Evolutionary conservation across 441 rosid species (phyloP).

Genomic region (Euphorbia schlechtendalii): DNA sequence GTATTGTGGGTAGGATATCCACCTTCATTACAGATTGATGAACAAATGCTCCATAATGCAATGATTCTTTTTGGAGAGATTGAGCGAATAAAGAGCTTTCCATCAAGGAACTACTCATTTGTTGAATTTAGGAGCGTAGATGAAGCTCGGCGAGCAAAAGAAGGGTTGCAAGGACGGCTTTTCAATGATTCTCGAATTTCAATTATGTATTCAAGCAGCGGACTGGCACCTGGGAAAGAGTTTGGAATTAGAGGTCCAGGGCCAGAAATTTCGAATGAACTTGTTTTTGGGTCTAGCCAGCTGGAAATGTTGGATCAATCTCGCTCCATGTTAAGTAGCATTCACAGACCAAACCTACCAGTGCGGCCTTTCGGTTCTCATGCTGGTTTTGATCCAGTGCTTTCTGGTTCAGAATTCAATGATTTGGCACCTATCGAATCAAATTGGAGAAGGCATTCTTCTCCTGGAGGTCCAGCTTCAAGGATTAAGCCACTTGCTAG

Average conservation of each 20-base stretch:
- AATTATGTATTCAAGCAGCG: conserved; percentile 74
- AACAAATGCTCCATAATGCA: conserved; percentile 90
- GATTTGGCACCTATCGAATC: too few species aligned
- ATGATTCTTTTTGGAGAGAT: conserved; percentile 98
- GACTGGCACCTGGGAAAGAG: conserved; percentile 54
- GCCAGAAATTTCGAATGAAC: conserved; percentile 31
- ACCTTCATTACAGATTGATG: conserved; percentile 80
- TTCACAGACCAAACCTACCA: conserved; percentile 37
- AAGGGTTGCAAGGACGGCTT: conserved; percentile 86
- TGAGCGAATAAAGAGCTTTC: conserved; percentile 80
- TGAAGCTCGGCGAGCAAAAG: conserved; percentile 93
- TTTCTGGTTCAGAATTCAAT: conserved; percentile 41
- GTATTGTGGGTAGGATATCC: conserved; percentile 93
- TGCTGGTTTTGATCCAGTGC: conserved; percentile 45
- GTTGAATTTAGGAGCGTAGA: conserved; percentile 91
- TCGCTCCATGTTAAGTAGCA: too few species aligned
- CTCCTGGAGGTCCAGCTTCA: conserved; percentile 51
- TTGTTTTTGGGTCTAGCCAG: conserved; percentile 34
- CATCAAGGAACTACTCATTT: conserved; percentile 75
- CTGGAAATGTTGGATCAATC: too few species aligned
- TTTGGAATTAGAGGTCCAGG: conserved; percentile 47
- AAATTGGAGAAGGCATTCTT: conserved; percentile 76
- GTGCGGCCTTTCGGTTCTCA: conserved; percentile 45
- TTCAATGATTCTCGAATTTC: conserved; percentile 88
- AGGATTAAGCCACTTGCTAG: conserved; percentile 52